phyloP scores from a whole-genome alignment of 805 yeast genomes.

The Metschnikowia anglica region DNA sequence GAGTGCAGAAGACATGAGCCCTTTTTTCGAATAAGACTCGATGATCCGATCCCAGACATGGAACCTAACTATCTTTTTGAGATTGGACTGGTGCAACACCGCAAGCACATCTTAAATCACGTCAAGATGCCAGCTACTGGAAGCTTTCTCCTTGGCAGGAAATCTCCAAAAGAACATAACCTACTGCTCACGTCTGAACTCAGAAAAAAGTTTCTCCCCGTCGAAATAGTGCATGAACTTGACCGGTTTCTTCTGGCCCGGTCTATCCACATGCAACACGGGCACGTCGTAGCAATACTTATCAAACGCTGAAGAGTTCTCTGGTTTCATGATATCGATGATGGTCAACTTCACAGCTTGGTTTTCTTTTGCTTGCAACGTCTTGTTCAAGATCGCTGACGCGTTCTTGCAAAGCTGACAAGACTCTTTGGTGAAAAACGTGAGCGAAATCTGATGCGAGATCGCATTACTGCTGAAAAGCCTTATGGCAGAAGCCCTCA shows the following conservation, averaged over 20 bases:
- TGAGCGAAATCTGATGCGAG: constrained; percentile 29
- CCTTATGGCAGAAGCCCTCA: constrained; percentile 9
- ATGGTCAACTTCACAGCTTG: constrained; percentile 34
- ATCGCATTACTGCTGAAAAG: constrained; percentile 2
- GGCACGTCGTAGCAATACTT: constrained; percentile 77
- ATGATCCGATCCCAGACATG: too few relatives aligned
- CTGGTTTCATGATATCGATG: constrained; percentile 59
- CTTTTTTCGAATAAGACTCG: too few relatives aligned
- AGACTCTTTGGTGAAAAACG: constrained; percentile 66
- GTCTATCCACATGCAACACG: constrained; percentile 64
- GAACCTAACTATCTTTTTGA: too few relatives aligned
- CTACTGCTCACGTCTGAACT: constrained; percentile 34
- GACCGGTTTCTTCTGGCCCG: constrained; percentile 44
- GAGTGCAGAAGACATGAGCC: too few relatives aligned
- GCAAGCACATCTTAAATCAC: too few relatives aligned
- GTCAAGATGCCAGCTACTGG: too few relatives aligned
- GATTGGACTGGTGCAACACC: too few relatives aligned
- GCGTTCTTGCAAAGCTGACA: constrained; percentile 73
- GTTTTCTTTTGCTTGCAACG: constrained; percentile 34
- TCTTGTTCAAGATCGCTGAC: constrained; percentile 46
- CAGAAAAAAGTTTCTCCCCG: constrained; percentile 53
- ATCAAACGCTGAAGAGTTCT: constrained; percentile 66
- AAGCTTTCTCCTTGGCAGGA: too few relatives aligned
- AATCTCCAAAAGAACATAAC: too few relatives aligned
- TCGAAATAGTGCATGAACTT: constrained; percentile 70